Percentiles rank a stretch among this genome's conserved stretches.
Conservation (phyloP, 257 asterid genomes). For the Misopates orontium region DNA sequence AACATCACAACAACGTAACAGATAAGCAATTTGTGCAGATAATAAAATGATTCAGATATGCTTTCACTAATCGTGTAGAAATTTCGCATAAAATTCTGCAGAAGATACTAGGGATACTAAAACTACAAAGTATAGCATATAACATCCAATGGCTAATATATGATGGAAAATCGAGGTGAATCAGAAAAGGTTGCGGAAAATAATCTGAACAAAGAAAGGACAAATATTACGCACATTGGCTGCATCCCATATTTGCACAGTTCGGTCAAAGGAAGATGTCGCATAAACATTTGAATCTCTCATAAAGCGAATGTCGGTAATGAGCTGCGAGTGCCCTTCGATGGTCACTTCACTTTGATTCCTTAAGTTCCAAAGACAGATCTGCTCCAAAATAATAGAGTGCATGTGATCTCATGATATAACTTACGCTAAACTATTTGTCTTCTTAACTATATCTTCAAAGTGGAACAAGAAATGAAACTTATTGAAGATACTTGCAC, state of each 20-base stretch:
- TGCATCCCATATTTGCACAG: conserved; percentile 49
- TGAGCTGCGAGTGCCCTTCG: conserved; percentile 35
- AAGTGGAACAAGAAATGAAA: neutral
- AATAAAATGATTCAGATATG: neutral
- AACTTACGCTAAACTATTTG: neutral
- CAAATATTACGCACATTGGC: conserved; percentile 30
- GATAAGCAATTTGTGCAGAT: conserved; percentile 3
- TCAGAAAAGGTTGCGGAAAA: neutral
- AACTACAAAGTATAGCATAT: neutral
- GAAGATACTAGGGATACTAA: neutral
- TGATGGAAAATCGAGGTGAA: neutral
- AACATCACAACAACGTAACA: conserved; percentile 22
- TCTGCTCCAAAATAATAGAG: conserved; percentile 31
- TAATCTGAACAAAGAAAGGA: neutral
- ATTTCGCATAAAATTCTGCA: neutral
- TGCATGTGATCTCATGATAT: conserved; percentile 6
- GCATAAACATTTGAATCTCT: conserved; percentile 46
- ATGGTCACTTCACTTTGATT: conserved; percentile 4
- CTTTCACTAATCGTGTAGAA: too few relatives aligned
- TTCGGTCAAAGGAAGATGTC: conserved; percentile 52
- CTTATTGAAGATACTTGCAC: neutral
- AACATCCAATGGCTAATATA: neutral
- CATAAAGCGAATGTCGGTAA: conserved; percentile 49
- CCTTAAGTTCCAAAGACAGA: conserved; percentile 37
- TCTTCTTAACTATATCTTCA: neutral